phyloP scores from a whole-genome alignment of 768 basidiomycete genomes.

The Leccinum fibrillosum region DNA sequence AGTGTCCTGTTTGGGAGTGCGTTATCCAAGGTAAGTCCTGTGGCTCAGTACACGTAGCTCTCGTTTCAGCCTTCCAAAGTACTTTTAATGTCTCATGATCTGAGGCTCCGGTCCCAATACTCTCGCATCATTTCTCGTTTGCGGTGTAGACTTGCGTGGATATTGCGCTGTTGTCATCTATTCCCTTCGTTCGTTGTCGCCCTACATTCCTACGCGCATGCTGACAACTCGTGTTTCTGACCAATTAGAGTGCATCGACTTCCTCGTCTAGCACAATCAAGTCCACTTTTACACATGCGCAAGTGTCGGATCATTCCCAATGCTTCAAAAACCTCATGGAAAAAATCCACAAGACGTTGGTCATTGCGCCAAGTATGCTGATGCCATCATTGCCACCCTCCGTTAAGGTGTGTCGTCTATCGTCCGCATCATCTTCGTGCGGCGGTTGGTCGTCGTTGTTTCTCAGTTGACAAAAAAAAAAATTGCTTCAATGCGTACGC shows the following conservation, averaged over 20 bases:
- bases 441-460: constrained; percentile 1
- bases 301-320: constrained; percentile 12
- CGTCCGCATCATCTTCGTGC: neutral
- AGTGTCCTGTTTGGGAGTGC: constrained; percentile 47
- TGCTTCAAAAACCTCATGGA: constrained; percentile 54
- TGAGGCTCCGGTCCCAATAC: neutral
- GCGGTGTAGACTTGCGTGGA: constrained; percentile 1
- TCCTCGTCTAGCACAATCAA: constrained; percentile 4
- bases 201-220: neutral
- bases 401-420: constrained; percentile 15
- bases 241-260: constrained; percentile 3
- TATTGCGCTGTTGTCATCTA: constrained; percentile 13
- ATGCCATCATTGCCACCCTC: constrained; percentile 17
- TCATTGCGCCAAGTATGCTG: constrained; percentile 54
- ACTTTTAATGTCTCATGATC: neutral
- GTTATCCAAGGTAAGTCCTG: constrained; percentile 11
- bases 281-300: constrained; percentile 8
- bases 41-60: constrained; percentile 7
- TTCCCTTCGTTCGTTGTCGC: constrained; percentile 1
- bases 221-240: constrained; percentile 14
- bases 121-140: neutral
- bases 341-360: constrained; percentile 66
- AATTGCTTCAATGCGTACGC: constrained; percentile 3
- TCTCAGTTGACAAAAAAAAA: neutral
- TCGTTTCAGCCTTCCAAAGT: neutral